Evolutionary conservation across 1,284 basidiomycete species (phyloP).

Genomic region (Sporisorium iseilematis-ciliati): DNA sequence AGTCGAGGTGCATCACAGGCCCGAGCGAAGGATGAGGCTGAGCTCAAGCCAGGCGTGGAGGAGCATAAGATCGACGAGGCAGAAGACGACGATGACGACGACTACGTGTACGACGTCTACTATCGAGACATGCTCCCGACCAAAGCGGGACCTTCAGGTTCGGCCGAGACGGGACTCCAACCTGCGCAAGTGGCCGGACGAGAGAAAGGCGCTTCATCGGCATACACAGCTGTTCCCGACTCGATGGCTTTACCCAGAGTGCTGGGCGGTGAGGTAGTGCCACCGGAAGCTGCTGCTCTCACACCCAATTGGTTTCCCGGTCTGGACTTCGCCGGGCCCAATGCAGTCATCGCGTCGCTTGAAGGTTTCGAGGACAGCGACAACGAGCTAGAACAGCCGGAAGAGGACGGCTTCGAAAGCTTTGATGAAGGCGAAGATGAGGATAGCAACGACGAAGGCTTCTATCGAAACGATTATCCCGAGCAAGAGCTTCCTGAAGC

Average conservation of each 20-base stretch:
- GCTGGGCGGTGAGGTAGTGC: conserved; percentile 42
- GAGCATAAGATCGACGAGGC: background rate
- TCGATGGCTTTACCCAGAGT: conserved; percentile 44
- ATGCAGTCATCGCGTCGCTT: conserved; percentile 36
- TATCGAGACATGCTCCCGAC: conserved; percentile 58
- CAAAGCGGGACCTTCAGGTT: conserved; percentile 38
- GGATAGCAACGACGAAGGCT: conserved; percentile 68
- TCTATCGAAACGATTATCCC: conserved; percentile 67
- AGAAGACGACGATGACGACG: conserved; percentile 35
- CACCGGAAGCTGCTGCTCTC: conserved; percentile 27
- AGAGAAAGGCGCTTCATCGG: conserved; percentile 28
- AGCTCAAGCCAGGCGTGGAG: background rate
- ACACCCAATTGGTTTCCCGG: conserved; percentile 28
- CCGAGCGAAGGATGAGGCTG: background rate
- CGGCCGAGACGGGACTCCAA: conserved; percentile 35
- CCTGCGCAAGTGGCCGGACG: conserved; percentile 49
- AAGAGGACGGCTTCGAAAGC: conserved; percentile 48
- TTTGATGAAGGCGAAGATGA: conserved; percentile 66
- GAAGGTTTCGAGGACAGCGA: conserved; percentile 48
- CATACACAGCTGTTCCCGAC: conserved; percentile 26
- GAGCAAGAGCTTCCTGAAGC: conserved; percentile 59
- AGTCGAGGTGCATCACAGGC: conserved; percentile 23
- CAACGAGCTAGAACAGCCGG: conserved; percentile 38
- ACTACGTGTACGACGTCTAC: conserved; percentile 68
- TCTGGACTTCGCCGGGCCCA: conserved; percentile 36